Percentiles rank a stretch among this genome's conserved stretches.
These are phyloP conservation scores for Peronosclerospora sorghi DNA, from an alignment of 352 stramenopile species.

Conservation along the genomic window DNA sequence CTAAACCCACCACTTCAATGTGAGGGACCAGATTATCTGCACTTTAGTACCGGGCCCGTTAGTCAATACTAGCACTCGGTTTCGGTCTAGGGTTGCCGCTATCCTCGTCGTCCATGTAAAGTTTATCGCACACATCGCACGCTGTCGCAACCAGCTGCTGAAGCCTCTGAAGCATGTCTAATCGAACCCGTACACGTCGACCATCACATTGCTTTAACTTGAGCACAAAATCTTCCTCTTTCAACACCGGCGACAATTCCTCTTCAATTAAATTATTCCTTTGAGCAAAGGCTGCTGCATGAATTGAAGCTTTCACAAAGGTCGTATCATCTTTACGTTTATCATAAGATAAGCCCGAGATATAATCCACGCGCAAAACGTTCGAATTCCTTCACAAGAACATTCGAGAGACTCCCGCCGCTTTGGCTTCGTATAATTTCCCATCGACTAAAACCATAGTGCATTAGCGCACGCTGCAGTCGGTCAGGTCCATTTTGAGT, in stretches of 20 bases:
- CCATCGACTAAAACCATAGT: slow-evolving; percentile 80
- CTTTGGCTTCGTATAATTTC: slow-evolving; percentile 84
- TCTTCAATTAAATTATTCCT: slow-evolving; percentile 65
- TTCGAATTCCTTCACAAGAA: slow-evolving; percentile 78
- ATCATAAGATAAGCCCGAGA: slow-evolving; percentile 61
- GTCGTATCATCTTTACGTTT: slow-evolving; percentile 70
- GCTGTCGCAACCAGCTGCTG: slow-evolving; percentile 44
- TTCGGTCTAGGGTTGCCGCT: slow-evolving; percentile 9
- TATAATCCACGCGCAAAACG: slow-evolving; percentile 77
- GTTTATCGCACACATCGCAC: slow-evolving; percentile 47
- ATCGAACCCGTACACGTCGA: slow-evolving; percentile 67
- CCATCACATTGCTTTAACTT: slow-evolving; percentile 79
- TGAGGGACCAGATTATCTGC: slow-evolving; percentile 48
- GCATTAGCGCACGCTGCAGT: slow-evolving; percentile 78
- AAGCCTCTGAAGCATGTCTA: slow-evolving; percentile 80
- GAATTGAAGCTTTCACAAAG: slow-evolving; percentile 77
- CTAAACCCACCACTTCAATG: slow-evolving; percentile 54
- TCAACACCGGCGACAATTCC: slow-evolving; percentile 60
- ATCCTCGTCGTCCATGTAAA: slow-evolving; percentile 24
- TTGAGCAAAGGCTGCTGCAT: slow-evolving; percentile 46
- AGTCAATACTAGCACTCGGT: slow-evolving; percentile 53
- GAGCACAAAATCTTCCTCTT: slow-evolving; percentile 82
- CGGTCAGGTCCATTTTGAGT: slow-evolving; percentile 78
- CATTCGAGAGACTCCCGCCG: slow-evolving; percentile 69
- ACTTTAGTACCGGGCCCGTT: slow-evolving; percentile 60